Conservation (phyloP, 345 rosid species). For the Melaleuca alternifolia region DNA sequence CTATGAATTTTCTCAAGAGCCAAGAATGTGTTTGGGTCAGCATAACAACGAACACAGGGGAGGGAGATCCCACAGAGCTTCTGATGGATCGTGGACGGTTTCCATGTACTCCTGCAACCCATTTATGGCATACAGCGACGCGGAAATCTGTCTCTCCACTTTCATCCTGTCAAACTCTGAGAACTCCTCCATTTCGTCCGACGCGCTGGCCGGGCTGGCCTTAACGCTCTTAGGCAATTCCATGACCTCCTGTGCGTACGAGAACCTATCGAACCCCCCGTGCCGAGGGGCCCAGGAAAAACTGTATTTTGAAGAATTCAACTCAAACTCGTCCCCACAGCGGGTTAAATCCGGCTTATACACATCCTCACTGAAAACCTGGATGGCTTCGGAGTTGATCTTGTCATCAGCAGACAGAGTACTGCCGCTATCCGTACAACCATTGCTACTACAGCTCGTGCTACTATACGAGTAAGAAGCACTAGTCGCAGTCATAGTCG, state of each 20-base stretch:
- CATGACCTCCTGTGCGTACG: conserved; percentile 28
- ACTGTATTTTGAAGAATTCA: conserved; percentile 12
- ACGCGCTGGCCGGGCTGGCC: neutral
- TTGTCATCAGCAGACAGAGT: neutral
- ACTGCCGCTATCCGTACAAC: neutral
- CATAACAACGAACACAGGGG: conserved; percentile 36
- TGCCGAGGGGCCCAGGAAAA: conserved; percentile 14
- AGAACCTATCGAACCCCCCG: conserved; percentile 38
- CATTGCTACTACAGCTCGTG: conserved; percentile 1
- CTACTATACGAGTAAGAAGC: neutral
- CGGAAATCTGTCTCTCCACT: conserved; percentile 65
- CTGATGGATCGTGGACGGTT: conserved; percentile 31
- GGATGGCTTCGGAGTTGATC: neutral
- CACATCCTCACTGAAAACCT: conserved; percentile 17
- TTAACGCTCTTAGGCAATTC: conserved; percentile 22
- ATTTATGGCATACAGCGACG: conserved; percentile 56
- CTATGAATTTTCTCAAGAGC: conserved; percentile 3
- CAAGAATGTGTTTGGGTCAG: conserved; percentile 2
- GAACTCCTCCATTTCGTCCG: conserved; percentile 13
- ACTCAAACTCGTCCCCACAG: conserved; percentile 18
- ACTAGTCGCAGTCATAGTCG: neutral
- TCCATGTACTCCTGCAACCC: conserved; percentile 63
- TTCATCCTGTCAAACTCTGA: conserved; percentile 60
- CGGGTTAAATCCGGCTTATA: conserved; percentile 54
- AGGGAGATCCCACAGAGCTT: conserved; percentile 69